Evolutionary conservation across 805 yeast genomes (phyloP).

Genomic region (Wickerhamomyces bovis): DNA sequence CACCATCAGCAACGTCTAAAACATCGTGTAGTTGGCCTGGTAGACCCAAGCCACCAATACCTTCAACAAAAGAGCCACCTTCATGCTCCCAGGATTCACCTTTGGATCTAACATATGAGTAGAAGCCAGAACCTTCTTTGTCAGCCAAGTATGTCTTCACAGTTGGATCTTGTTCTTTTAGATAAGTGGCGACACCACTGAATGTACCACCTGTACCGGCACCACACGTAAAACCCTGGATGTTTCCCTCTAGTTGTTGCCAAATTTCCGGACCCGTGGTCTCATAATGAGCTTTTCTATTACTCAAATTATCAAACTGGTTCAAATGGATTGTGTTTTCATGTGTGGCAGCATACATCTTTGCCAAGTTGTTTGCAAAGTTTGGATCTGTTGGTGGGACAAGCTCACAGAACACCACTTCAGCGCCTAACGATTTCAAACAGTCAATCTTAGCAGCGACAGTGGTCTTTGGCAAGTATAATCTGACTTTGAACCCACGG

Average conservation of each 20-base stretch:
- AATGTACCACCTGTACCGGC: slow-evolving; percentile 87
- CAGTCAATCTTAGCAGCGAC: slow-evolving; percentile 60
- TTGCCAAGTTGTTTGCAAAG: slow-evolving; percentile 26
- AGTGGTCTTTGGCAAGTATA: slow-evolving; percentile 77
- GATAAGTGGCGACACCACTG: slow-evolving; percentile 59
- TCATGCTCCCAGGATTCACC: slow-evolving; percentile 20
- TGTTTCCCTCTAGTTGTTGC: slow-evolving; percentile 43
- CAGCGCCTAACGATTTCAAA: slow-evolving; percentile 57
- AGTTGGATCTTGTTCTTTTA: slow-evolving; percentile 40
- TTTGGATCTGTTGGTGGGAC: slow-evolving; percentile 53
- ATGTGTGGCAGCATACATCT: slow-evolving; percentile 28
- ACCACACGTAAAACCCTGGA: slow-evolving; percentile 66
- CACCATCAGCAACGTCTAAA: slow-evolving; percentile 14
- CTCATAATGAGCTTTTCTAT: slow-evolving; percentile 63
- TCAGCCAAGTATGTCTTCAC: slow-evolving; percentile 59
- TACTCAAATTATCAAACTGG: slow-evolving; percentile 72
- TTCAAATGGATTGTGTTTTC: slow-evolving; percentile 65
- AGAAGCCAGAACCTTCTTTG: slow-evolving; percentile 75
- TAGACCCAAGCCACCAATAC: slow-evolving; percentile 20
- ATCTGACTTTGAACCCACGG: slow-evolving; percentile 45
- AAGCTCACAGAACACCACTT: slow-evolving; percentile 54
- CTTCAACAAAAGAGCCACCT: slow-evolving; percentile 22
- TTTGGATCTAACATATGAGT: slow-evolving; percentile 13
- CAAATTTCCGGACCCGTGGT: slow-evolving; percentile 79
- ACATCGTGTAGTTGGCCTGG: slow-evolving; percentile 19